phyloP scores from a whole-genome alignment of 768 basidiomycete species.

The Agaricus bisporus region DNA sequence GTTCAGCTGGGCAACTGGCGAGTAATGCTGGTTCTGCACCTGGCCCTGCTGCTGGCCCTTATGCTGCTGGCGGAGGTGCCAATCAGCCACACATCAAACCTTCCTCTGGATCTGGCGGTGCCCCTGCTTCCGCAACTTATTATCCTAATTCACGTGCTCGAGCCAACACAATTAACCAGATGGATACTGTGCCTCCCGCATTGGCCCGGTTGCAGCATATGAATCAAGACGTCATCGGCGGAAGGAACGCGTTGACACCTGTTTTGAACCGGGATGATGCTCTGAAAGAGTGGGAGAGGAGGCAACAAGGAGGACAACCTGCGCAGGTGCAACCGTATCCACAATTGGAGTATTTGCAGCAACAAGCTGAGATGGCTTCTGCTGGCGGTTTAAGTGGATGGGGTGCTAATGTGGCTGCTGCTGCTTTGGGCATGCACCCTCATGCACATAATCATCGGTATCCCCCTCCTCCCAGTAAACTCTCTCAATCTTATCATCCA shows the following conservation, averaged over 20 bases:
- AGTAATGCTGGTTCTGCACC: not conserved
- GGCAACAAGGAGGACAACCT: conserved; percentile 65
- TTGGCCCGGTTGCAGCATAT: conserved; percentile 85
- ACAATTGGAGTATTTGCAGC: conserved; percentile 86
- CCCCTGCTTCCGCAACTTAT: conserved; percentile 54
- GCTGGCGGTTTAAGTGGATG: conserved; percentile 34
- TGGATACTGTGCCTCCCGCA: conserved; percentile 90
- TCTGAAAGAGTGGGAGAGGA: conserved; percentile 92
- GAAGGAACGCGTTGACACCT: conserved; percentile 83
- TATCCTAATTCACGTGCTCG: conserved; percentile 66
- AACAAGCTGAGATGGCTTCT: conserved; percentile 82
- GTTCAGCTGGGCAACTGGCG: not conserved
- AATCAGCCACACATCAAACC: not conserved
- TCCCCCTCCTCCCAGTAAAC: conserved; percentile 56
- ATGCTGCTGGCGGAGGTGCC: not conserved
- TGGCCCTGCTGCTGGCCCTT: too few species aligned
- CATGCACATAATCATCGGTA: conserved; percentile 47
- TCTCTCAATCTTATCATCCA: conserved; percentile 63
- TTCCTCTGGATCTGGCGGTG: conserved; percentile 2
- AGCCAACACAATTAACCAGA: conserved; percentile 88
- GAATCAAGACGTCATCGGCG: conserved; percentile 75
- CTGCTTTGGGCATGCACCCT: conserved; percentile 27
- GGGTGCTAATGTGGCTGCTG: conserved; percentile 5
- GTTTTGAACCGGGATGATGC: conserved; percentile 94
- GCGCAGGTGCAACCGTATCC: conserved; percentile 75